These are phyloP conservation scores for Aspergillus sp. DNA, from an alignment of 2,329 filamentous ascomycete genomes.

Conservation along the genomic window DNA sequence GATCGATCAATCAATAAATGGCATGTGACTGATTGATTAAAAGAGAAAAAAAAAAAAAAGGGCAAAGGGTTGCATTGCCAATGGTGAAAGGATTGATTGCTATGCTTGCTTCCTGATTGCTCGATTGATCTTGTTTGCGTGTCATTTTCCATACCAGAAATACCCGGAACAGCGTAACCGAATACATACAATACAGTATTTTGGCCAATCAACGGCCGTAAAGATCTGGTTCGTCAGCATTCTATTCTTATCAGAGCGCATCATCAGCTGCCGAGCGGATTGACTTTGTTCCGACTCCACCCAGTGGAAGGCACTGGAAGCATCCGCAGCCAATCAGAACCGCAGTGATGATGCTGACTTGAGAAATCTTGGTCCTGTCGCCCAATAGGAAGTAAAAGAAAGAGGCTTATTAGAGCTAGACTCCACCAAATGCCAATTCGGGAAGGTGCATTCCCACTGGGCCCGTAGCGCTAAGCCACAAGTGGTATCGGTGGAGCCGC, in stretches of 20 bases:
- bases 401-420: constrained; percentile 20
- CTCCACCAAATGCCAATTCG: constrained; percentile 11
- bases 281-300: not conserved
- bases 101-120: too few species aligned
- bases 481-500: constrained; percentile 21
- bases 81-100: too few species aligned
- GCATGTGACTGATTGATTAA: too few species aligned
- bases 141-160: too few species aligned
- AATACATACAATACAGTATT: too few species aligned
- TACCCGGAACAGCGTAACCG: too few species aligned
- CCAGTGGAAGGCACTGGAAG: not conserved
- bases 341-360: constrained; percentile 13
- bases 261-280: too few species aligned
- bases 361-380: not conserved
- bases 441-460: constrained; percentile 17
- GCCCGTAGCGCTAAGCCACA: constrained; percentile 18
- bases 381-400: constrained; percentile 19
- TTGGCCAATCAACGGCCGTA: not conserved
- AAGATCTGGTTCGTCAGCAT: not conserved
- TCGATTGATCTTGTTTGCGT: too few species aligned
- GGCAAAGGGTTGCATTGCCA: too few species aligned
- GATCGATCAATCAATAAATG: too few species aligned
- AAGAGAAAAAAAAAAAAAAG: too few species aligned
- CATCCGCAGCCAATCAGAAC: constrained; percentile 9
- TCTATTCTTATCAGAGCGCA: not conserved